Conservation (phyloP, 78 protist species). For the Tieghemostelium lacteum region DNA sequence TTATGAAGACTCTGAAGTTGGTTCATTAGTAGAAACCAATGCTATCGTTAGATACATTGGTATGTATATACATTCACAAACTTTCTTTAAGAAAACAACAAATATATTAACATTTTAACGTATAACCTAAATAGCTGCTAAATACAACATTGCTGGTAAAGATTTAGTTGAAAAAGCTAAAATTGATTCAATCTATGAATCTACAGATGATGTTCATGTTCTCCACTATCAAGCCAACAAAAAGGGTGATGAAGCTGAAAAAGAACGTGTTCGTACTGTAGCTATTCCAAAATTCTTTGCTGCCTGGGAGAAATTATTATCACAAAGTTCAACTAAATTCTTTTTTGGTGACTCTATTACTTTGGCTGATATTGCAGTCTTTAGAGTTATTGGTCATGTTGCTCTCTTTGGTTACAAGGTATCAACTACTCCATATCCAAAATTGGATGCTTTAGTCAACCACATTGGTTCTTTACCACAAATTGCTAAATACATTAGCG, state of each 20-base stretch:
- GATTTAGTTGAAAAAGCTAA: not conserved
- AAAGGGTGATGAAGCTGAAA: not conserved
- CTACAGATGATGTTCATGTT: not conserved
- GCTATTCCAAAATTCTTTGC: conserved; percentile 2
- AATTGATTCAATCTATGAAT: not conserved
- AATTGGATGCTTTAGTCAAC: no score
- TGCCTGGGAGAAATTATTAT: not conserved
- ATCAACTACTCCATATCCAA: no score
- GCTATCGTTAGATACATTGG: conserved; percentile 12
- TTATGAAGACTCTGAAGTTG: conserved; percentile 25
- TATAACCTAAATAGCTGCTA: no score
- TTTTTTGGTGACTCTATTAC: conserved; percentile 5
- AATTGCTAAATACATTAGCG: no score
- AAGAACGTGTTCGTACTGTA: not conserved
- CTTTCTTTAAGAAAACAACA: no score
- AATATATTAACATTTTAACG: no score
- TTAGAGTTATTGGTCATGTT: no score
- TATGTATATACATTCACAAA: no score
- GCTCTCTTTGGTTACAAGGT: no score
- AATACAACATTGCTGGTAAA: conserved; percentile 7
- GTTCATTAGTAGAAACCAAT: not conserved
- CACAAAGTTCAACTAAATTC: not conserved
- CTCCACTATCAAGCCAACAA: not conserved
- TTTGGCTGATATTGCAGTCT: conserved; percentile 8
- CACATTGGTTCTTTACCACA: no score